phyloP scores from a whole-genome alignment of 495 filamentous ascomycete genomes.

The Aspergillus nanangensis region DNA sequence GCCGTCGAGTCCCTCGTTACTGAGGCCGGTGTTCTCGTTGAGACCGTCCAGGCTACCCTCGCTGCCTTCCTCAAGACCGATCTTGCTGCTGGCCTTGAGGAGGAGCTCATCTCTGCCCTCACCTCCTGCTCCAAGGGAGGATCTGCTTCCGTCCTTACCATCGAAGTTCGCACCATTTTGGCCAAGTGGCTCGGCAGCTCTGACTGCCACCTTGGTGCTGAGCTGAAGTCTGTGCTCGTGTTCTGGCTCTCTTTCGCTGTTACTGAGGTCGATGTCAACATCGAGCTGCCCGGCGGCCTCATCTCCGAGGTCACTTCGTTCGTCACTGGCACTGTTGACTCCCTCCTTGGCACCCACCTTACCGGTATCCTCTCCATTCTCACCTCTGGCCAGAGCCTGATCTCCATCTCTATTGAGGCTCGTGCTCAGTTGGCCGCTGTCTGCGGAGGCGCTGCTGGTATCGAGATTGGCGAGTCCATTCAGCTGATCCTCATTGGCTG shows the following conservation, averaged over 20 bases:
- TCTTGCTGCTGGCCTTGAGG: conserved; percentile 23
- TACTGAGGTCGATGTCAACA: conserved; percentile 20
- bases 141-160: conserved; percentile 23
- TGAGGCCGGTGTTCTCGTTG: conserved; percentile 24
- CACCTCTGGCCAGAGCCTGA: conserved; percentile 31
- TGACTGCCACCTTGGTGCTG: conserved; percentile 32
- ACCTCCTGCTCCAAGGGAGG: conserved; percentile 28
- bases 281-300: conserved; percentile 25
- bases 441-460: conserved; percentile 28
- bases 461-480: conserved; percentile 25
- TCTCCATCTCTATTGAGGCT: conserved; percentile 28
- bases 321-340: conserved; percentile 23
- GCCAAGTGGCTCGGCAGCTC: conserved; percentile 36
- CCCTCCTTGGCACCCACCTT: conserved; percentile 30
- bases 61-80: conserved; percentile 32
- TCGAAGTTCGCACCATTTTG: conserved; percentile 29
- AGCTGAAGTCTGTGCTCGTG: conserved; percentile 38
- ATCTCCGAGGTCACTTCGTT: conserved; percentile 25
- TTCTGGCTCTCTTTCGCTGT: conserved; percentile 39
- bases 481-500: conserved; percentile 36
- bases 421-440: conserved; percentile 40
- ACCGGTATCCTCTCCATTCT: conserved; percentile 31
- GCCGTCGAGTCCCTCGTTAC: conserved; percentile 30
- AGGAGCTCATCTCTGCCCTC: conserved; percentile 25
- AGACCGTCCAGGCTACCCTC: conserved; percentile 29